Evolutionary conservation across 2,329 filamentous ascomycete genomes (phyloP).

Genomic region (Pseudocercospora eumusae): DNA sequence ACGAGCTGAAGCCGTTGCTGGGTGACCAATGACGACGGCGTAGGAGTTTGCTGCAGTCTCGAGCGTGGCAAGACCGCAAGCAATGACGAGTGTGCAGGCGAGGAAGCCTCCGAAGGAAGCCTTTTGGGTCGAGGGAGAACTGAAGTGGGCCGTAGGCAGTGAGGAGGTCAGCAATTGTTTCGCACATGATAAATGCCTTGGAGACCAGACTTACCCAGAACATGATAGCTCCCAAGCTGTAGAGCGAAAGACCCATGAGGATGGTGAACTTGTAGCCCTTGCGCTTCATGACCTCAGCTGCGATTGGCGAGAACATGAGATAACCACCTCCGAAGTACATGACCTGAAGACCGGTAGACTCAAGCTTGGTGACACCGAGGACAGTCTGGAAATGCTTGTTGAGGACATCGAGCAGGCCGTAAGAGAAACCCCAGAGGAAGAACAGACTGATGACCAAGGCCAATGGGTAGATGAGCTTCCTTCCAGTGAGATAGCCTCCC

Average conservation of each 20-base stretch:
- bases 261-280: conserved; percentile 51
- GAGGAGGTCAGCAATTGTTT: too few relatives aligned
- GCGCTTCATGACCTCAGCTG: conserved; percentile 47
- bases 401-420: conserved; percentile 37
- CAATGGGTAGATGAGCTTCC: conserved; percentile 53
- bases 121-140: conserved; percentile 32
- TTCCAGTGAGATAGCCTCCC: conserved; percentile 48
- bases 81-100: conserved; percentile 44
- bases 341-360: conserved; percentile 48
- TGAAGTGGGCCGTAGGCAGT: conserved; percentile 40
- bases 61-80: conserved; percentile 44
- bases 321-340: conserved; percentile 49
- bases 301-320: conserved; percentile 46
- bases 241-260: conserved; percentile 44
- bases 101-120: conserved; percentile 44
- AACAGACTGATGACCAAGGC: conserved; percentile 51
- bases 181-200: too few relatives aligned
- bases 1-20: conserved; percentile 41
- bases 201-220: conserved; percentile 35
- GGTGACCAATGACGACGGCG: conserved; percentile 44
- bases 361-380: conserved; percentile 44
- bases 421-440: conserved; percentile 43
- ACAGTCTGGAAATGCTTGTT: conserved; percentile 43
- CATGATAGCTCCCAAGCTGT: conserved; percentile 43
- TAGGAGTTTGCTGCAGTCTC: conserved; percentile 45